Evolutionary conservation across 2,329 filamentous ascomycete genomes (phyloP).

Genomic region (Ceratocystis smalleyi): DNA sequence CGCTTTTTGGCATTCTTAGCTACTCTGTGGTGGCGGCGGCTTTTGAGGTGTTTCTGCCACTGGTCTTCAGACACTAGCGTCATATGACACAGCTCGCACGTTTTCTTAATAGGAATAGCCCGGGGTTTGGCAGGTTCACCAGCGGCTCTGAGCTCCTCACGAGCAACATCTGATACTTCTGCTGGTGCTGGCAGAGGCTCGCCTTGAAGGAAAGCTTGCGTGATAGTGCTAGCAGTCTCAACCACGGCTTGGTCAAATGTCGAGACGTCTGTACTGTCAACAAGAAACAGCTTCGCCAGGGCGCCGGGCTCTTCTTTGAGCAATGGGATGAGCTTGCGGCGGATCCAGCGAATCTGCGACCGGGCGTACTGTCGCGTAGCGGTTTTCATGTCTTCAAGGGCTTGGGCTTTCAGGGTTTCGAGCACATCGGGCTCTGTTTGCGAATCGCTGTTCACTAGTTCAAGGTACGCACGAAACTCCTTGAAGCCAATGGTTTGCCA

Average conservation of each 20-base stretch:
- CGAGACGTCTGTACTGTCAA: constrained; percentile 60
- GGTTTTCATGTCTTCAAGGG: constrained; percentile 61
- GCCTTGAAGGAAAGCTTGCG: constrained; percentile 45
- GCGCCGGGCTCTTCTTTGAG: constrained; percentile 40
- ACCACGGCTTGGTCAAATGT: constrained; percentile 50
- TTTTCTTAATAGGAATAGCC: constrained; percentile 39
- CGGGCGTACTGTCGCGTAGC: constrained; percentile 80
- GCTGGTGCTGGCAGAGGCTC: constrained; percentile 36
- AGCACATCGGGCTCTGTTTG: constrained; percentile 26
- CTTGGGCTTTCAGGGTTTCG: constrained; percentile 38
- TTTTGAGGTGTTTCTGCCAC: constrained; percentile 28
- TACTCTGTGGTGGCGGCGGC: constrained; percentile 24
- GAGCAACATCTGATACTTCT: constrained; percentile 33
- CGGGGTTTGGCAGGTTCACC: constrained; percentile 32
- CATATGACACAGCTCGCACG: constrained; percentile 59
- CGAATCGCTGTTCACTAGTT: constrained; percentile 26
- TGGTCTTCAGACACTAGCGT: constrained; percentile 41
- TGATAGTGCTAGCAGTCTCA: constrained; percentile 46
- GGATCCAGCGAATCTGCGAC: constrained; percentile 74
- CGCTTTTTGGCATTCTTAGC: constrained; percentile 25
- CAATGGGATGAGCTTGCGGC: constrained; percentile 60
- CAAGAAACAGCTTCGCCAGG: constrained; percentile 50
- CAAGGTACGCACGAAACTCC: constrained; percentile 63
- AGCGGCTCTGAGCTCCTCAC: constrained; percentile 32
- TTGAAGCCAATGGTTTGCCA: constrained; percentile 97